phyloP scores from a whole-genome alignment of 441 rosid species.

The Breynia disticha region DNA sequence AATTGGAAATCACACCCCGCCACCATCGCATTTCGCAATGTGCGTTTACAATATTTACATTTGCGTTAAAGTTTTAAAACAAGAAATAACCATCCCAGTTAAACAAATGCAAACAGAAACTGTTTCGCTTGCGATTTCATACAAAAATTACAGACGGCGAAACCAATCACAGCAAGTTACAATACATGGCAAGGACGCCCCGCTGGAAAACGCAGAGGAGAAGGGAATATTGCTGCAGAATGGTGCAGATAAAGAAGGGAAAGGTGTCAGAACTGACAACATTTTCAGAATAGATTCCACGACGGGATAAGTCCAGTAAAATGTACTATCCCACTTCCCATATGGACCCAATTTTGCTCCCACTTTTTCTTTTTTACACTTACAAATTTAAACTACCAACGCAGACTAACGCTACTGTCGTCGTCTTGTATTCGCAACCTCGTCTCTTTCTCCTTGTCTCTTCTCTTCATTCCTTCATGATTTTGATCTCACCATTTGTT shows the following conservation, averaged over 20 bases:
- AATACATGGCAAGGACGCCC: slow-evolving; percentile 12
- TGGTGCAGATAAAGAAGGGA: slow-evolving; percentile 14
- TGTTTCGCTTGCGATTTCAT: no score
- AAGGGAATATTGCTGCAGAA: slow-evolving; percentile 35
- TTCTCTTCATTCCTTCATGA: neutral
- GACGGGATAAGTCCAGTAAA: neutral
- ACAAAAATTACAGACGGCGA: no score
- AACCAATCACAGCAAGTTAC: no score
- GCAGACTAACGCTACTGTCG: slow-evolving; percentile 21
- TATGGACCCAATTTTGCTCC: no score
- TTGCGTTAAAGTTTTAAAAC: no score
- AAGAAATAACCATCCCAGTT: no score
- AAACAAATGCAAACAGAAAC: no score
- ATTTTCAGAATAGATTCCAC: neutral
- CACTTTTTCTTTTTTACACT: no score
- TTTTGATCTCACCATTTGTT: neutral
- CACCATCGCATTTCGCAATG: no score
- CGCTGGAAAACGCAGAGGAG: slow-evolving; percentile 17
- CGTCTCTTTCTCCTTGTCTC: slow-evolving; percentile 21
- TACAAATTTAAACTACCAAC: neutral
- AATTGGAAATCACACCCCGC: no score
- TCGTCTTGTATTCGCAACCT: slow-evolving; percentile 6
- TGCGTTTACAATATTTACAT: no score
- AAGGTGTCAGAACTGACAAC: neutral
- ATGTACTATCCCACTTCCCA: neutral